Base-by-base conservation (phyloP, 345 rosid genomes). In the Aethionema arabicum region DNA sequence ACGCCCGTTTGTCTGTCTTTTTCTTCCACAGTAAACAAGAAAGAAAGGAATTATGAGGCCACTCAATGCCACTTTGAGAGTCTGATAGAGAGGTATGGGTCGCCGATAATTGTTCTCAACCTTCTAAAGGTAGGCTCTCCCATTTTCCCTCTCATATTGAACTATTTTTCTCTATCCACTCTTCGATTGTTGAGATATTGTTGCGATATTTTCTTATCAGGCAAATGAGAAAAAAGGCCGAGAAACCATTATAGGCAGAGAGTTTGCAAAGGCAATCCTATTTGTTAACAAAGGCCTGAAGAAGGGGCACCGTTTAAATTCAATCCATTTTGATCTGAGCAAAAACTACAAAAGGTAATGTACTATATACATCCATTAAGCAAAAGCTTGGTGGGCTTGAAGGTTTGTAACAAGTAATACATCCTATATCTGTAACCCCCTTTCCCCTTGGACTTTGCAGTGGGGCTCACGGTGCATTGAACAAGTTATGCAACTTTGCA, bases 11-110 rank as follows among this genome's bases (percentile, higher is more conserved):
- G 74, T 73, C 72, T 67, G 69, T 14, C 52, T 31, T 13, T 57
- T 41, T 60, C 61, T 11, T 44, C 56, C 65, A 31, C 79, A 87
- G 97, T 90, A 61, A 82, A 91, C 56, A 84, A 74, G 57, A 84
- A 76, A 75, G 96, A 89, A 50, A 63, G 66, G 11, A 74, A 74
- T 50, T 93, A 83, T 32, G 80, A 61, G 73, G 97, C 99, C 32
- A 85, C 99, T 11, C 72, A 53, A 64, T 83, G 73, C 41, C 99
- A 93, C 68, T 90, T 93, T 76, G 84, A 90, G 63, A 84, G 87
- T 77, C 85, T 90, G 64, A 83, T 54, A 29, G 72, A 66, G 76
- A 81, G 97, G 78, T 93, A 93, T 72, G 97, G 97, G 63, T 81
- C 79, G 68, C 87, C 83, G 30, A 79, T 93, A 51, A 80, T 90